These are phyloP conservation scores for Colletotrichum musicola DNA, from an alignment of 2,329 filamentous ascomycete species.

Conservation along the genomic window DNA sequence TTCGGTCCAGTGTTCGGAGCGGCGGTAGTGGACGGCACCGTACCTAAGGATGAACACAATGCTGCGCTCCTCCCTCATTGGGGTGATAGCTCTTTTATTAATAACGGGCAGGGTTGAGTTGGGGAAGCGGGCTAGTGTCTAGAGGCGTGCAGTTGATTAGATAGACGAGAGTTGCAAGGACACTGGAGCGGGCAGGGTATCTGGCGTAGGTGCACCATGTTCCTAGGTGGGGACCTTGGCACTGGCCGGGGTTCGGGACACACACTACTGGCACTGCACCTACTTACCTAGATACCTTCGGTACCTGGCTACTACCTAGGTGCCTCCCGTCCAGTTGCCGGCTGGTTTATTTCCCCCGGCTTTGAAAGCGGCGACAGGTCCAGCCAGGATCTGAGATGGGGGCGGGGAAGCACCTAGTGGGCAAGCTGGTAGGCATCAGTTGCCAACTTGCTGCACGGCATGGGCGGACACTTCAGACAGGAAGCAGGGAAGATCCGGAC, in stretches of 20 bases:
- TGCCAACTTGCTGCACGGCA: too few species aligned
- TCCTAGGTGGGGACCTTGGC: constrained; percentile 7
- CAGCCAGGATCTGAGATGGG: constrained; percentile 25
- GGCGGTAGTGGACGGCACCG: constrained; percentile 24
- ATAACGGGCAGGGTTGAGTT: constrained; percentile 38
- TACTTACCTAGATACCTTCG: too few species aligned
- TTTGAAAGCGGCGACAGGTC: constrained; percentile 31
- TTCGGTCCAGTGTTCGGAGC: constrained; percentile 15
- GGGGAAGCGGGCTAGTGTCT: constrained; percentile 39
- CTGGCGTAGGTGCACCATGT: background rate
- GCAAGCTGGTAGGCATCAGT: too few species aligned
- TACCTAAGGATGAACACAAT: constrained; percentile 19
- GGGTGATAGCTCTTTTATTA: constrained; percentile 40
- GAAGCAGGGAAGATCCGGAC: too few species aligned
- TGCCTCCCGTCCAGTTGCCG: background rate
- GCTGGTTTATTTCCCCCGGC: background rate
- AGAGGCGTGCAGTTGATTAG: constrained; percentile 17
- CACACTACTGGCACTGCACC: too few species aligned
- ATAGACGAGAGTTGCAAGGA: constrained; percentile 11
- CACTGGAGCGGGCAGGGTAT: background rate
- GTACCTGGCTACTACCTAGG: background rate
- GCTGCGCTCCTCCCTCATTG: constrained; percentile 33
- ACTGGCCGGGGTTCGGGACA: too few species aligned
- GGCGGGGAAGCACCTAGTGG: too few species aligned
- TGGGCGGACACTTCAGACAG: too few species aligned